Evolutionary conservation across 495 filamentous ascomycete species (phyloP).

Genomic region (Xylaria venustula): DNA sequence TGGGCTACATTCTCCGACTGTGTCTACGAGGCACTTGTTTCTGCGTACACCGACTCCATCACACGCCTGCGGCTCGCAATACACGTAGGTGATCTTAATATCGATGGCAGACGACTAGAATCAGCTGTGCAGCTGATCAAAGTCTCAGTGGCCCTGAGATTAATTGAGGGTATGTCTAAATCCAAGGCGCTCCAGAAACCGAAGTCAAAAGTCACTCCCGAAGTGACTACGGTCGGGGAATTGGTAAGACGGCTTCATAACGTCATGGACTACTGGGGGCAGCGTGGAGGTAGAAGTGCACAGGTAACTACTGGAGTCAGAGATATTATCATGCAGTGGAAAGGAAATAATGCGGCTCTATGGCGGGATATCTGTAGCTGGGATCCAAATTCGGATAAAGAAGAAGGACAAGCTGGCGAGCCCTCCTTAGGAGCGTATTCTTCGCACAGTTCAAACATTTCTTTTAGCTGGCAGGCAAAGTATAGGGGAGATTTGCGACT

Average conservation of each 20-base stretch:
- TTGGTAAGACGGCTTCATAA: not conserved
- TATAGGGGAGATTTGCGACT: too few species aligned
- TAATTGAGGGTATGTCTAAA: not conserved
- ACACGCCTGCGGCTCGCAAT: not conserved
- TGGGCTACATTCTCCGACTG: conserved; percentile 14
- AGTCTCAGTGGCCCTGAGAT: not conserved
- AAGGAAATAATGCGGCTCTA: not conserved
- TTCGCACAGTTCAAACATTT: too few species aligned
- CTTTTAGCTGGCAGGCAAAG: too few species aligned
- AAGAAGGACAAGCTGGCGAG: too few species aligned
- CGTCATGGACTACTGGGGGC: conserved; percentile 3
- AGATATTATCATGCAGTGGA: conserved; percentile 1
- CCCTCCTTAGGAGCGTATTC: too few species aligned
- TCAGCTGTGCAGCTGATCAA: conserved; percentile 4
- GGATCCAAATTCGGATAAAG: not conserved
- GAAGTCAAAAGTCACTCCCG: not conserved
- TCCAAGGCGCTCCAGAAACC: not conserved
- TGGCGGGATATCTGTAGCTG: conserved; percentile 5
- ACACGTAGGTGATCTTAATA: not conserved
- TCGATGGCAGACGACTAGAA: not conserved
- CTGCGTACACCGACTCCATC: not conserved
- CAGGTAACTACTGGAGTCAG: not conserved
- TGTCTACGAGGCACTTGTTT: not conserved
- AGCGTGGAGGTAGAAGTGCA: not conserved
- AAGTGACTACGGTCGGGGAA: not conserved